phyloP scores from a whole-genome alignment of 1,284 basidiomycete species.

The Austroboletus novae-zelandiae region DNA sequence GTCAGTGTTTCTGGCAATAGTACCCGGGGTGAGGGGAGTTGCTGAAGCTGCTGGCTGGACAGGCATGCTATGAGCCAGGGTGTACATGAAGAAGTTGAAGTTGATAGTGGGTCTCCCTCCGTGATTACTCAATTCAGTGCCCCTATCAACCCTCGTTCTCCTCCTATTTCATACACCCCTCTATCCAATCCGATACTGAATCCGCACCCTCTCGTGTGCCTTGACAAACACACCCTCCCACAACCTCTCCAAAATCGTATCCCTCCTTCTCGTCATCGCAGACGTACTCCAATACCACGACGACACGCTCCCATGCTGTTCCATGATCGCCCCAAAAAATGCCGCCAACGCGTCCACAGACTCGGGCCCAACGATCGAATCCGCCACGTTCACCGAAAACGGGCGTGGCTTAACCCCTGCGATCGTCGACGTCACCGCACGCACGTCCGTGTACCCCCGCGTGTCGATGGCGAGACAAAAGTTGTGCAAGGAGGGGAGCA shows the following conservation, averaged over 20 bases:
- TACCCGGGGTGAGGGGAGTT: too few relatives aligned
- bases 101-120: too few relatives aligned
- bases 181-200: not conserved
- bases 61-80: too few relatives aligned
- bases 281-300: conserved; percentile 14
- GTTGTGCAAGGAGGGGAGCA: conserved; percentile 8
- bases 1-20: too few relatives aligned
- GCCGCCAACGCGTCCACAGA: conserved; percentile 11
- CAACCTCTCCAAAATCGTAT: conserved; percentile 12
- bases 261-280: conserved; percentile 15
- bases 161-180: too few relatives aligned
- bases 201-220: conserved; percentile 4
- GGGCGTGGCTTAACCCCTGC: conserved; percentile 1
- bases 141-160: too few relatives aligned
- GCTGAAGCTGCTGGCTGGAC: too few relatives aligned
- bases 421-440: not conserved
- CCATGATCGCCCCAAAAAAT: conserved; percentile 19
- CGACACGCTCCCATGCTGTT: not conserved
- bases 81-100: too few relatives aligned
- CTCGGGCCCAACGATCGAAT: conserved; percentile 18
- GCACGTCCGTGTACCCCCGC: conserved; percentile 4
- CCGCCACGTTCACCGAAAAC: conserved; percentile 17
- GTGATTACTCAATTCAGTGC: too few relatives aligned
- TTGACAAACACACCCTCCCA: conserved; percentile 25
- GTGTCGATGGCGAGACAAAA: conserved; percentile 25